A percentile compares a stretch with the other conserved stretches of the same genome.
Conservation (phyloP, 1,284 basidiomycete species). For the Sanghuangporus baumii region DNA sequence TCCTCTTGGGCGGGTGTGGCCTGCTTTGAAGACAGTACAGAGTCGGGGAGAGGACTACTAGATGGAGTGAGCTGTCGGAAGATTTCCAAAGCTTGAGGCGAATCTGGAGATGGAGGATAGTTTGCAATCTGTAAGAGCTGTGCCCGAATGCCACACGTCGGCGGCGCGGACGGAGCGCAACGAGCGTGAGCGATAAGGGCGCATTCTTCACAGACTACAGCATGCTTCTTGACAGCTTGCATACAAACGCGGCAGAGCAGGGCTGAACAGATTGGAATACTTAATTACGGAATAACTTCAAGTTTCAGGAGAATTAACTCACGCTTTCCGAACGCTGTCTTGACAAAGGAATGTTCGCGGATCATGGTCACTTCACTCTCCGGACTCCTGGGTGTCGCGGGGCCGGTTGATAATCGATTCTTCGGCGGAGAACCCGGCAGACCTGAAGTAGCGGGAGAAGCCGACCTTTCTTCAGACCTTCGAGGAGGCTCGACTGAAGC, state of each 20-base stretch:
- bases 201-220: slow-evolving; percentile 85
- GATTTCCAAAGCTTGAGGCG: slow-evolving; percentile 45
- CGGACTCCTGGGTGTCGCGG: slow-evolving; percentile 28
- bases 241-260: slow-evolving; percentile 85
- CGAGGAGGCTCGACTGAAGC: slow-evolving; percentile 31
- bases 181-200: slow-evolving; percentile 83
- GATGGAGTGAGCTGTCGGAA: slow-evolving; percentile 31
- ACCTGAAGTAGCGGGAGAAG: slow-evolving; percentile 26
- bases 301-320: slow-evolving; percentile 28
- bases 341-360: slow-evolving; percentile 80
- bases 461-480: slow-evolving; percentile 20
- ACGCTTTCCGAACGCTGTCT: slow-evolving; percentile 91
- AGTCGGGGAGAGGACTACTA: slow-evolving; percentile 48
- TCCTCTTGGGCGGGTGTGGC: slow-evolving; percentile 20
- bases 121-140: slow-evolving; percentile 68
- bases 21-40: slow-evolving; percentile 43
- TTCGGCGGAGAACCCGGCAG: slow-evolving; percentile 24
- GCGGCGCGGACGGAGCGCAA: slow-evolving; percentile 69
- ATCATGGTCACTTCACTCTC: slow-evolving; percentile 48
- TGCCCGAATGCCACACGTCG: slow-evolving; percentile 78
- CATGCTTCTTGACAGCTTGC: slow-evolving; percentile 76
- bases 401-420: slow-evolving; percentile 35
- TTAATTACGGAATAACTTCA: background rate
- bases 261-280: slow-evolving; percentile 42
- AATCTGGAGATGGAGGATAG: slow-evolving; percentile 55